phyloP scores from a whole-genome alignment of 768 basidiomycete species.

The Megacollybia marginata region DNA sequence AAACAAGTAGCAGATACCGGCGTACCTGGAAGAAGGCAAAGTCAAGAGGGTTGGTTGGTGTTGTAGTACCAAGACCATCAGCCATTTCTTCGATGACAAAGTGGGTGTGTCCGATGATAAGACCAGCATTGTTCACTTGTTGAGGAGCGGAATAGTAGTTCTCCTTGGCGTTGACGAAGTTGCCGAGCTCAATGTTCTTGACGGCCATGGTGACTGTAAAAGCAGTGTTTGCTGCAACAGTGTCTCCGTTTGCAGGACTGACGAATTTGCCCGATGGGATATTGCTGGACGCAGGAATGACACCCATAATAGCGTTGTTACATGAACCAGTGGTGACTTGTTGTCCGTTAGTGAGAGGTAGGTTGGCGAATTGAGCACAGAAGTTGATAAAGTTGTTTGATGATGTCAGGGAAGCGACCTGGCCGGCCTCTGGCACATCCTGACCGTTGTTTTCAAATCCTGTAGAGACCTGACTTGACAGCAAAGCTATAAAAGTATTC shows the following conservation, averaged over 20 bases:
- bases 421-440: slow-evolving; percentile 22
- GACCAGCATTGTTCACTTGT: slow-evolving; percentile 39
- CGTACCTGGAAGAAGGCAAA: not conserved
- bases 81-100: slow-evolving; percentile 48
- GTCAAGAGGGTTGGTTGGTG: not conserved
- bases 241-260: slow-evolving; percentile 35
- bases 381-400: slow-evolving; percentile 55
- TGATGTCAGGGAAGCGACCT: slow-evolving; percentile 32
- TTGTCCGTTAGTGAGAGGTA: slow-evolving; percentile 37
- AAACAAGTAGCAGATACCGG: too few relatives aligned
- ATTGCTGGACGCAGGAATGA: slow-evolving; percentile 39
- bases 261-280: slow-evolving; percentile 51
- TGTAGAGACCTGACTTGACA: slow-evolving; percentile 21
- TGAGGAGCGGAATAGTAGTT: slow-evolving; percentile 54
- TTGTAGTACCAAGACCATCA: not conserved
- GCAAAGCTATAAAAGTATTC: slow-evolving; percentile 8
- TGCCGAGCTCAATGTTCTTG: slow-evolving; percentile 39
- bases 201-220: slow-evolving; percentile 50
- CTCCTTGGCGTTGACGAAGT: slow-evolving; percentile 37
- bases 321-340: slow-evolving; percentile 7
- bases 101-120: slow-evolving; percentile 57
- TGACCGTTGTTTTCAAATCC: slow-evolving; percentile 31
- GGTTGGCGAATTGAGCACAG: slow-evolving; percentile 28
- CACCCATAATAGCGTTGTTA: slow-evolving; percentile 7
- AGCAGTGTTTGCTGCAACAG: slow-evolving; percentile 33